A percentile compares a stretch with the other conserved stretches of the same genome.
Conservation (phyloP, 1,284 basidiomycete species). For the Abortiporus biennis region DNA sequence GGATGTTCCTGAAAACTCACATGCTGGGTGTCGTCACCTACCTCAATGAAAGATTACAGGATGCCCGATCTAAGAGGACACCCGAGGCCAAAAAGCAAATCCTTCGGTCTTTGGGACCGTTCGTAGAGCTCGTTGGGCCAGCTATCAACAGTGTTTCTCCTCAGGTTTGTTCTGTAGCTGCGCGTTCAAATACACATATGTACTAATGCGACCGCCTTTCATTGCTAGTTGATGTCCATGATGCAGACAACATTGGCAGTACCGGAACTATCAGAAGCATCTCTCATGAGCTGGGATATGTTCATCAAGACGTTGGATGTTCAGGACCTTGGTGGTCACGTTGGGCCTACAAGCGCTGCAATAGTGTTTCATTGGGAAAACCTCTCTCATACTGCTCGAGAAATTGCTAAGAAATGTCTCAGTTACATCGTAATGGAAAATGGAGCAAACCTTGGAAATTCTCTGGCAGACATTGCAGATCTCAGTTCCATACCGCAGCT, state of each 20-base stretch:
- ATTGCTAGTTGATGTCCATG: constrained; percentile 96
- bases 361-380: constrained; percentile 76
- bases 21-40: constrained; percentile 80
- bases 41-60: constrained; percentile 73
- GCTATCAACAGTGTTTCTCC: constrained; percentile 73
- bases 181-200: too few species aligned
- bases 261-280: constrained; percentile 71
- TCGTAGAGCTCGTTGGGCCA: constrained; percentile 70
- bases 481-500: constrained; percentile 70
- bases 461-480: constrained; percentile 78
- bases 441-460: constrained; percentile 42
- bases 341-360: constrained; percentile 86
- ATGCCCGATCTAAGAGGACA: constrained; percentile 69
- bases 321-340: constrained; percentile 76
- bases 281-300: constrained; percentile 76
- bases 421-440: constrained; percentile 70
- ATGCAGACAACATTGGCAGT: constrained; percentile 83
- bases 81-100: constrained; percentile 66
- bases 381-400: constrained; percentile 50
- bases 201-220: not conserved
- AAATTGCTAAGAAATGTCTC: constrained; percentile 57
- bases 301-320: constrained; percentile 74
- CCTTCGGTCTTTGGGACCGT: constrained; percentile 72
- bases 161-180: constrained; percentile 59
- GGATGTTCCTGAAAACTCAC: constrained; percentile 58